Percentiles rank a stretch among this genome's conserved stretches.
Evolutionary conservation across 345 rosid species (phyloP).

Genomic region (Eucalyptus viminalis): DNA sequence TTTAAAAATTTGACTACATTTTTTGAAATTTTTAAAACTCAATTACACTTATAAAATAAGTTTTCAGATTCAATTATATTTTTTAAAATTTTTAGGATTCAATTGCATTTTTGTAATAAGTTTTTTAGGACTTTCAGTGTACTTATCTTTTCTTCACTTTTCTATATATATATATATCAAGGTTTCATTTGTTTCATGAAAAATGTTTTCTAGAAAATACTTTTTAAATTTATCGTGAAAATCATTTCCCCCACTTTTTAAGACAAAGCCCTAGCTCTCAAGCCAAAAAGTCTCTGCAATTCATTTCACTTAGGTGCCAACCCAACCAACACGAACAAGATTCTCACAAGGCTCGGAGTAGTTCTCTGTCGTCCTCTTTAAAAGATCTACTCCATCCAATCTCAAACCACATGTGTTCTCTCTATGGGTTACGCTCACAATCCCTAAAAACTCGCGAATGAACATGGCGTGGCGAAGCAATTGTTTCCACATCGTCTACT

Average conservation of each 20-base stretch:
- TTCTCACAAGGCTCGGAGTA: neutral
- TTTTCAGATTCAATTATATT: accelerated
- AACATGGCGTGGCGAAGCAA: too few relatives aligned
- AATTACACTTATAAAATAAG: too few relatives aligned
- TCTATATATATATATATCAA: too few relatives aligned
- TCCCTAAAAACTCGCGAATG: too few relatives aligned
- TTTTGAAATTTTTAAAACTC: too few relatives aligned
- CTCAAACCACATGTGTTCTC: neutral
- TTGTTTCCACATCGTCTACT: too few relatives aligned
- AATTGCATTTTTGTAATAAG: accelerated
- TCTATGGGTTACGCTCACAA: neutral
- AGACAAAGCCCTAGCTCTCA: neutral
- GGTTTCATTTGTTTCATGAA: too few relatives aligned
- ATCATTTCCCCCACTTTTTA: neutral
- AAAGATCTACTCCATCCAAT: neutral
- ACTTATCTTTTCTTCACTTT: too few relatives aligned
- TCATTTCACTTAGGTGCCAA: neutral
- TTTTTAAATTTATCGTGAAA: too few relatives aligned
- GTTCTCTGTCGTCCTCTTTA: neutral
- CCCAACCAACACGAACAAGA: neutral
- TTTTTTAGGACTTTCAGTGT: accelerated
- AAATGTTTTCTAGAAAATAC: accelerated
- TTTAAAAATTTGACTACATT: accelerated
- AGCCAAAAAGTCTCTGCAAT: accelerated
- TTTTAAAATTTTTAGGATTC: accelerated